Conservation (phyloP, 208 protist genomes). For the Acanthamoeba lenticulata region DNA sequence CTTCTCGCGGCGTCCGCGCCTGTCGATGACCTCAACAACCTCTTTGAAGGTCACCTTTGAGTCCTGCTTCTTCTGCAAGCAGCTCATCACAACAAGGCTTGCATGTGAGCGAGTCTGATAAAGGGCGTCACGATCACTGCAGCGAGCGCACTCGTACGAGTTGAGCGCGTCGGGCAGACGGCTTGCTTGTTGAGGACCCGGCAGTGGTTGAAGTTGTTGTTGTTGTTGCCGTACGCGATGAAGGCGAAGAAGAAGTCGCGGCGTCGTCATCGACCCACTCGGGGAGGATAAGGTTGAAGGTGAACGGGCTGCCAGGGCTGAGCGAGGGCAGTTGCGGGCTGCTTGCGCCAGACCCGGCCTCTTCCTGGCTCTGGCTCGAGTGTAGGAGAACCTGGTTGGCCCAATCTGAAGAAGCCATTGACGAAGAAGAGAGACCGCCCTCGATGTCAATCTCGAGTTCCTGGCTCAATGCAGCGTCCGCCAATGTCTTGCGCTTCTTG, state of each 20-base stretch:
- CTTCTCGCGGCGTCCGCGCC: not conserved
- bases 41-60: not conserved
- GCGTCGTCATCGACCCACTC: not conserved
- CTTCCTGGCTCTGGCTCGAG: not conserved
- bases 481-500: no score
- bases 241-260: not conserved
- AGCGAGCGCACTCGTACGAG: no score
- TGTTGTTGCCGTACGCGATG: not conserved
- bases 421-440: no score
- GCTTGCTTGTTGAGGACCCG: no score
- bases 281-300: conserved; percentile 29
- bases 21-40: not conserved
- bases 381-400: not conserved
- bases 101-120: no score
- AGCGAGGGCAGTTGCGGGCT: not conserved
- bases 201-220: no score
- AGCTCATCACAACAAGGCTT: no score
- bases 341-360: not conserved
- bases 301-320: not conserved
- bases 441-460: no score
- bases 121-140: no score
- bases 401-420: no score
- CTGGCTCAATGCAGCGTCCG: no score
- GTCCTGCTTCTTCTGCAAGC: not conserved
- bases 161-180: no score